Evolutionary conservation across 805 yeast genomes (phyloP), one percentile per base, ranked within the genome.

Genomic region (Candida orba): DNA sequence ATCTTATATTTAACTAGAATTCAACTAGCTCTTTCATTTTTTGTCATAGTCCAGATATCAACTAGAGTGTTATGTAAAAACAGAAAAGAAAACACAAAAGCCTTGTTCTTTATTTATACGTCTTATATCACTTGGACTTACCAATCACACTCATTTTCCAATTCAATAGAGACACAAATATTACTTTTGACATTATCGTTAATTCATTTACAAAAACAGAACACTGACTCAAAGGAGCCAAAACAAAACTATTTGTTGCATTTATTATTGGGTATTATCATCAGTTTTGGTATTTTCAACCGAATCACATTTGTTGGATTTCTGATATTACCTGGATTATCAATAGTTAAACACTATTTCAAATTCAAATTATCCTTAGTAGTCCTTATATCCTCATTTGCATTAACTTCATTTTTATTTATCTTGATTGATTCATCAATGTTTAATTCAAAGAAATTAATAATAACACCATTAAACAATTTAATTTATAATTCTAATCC

Each of bases 131-230:
- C 95, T 0, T 70, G 87, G 67, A 77, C 81, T 0, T 81, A 81
- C 54, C 98, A 93, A 58, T 71, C 86, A 0, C 97, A 89, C 58
- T 79, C 95, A 1, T 85, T 93, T 54, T 85, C 96, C n/a, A 93
- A 93, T 58, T 76, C 89, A 20, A 56, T 86, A 2, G 99, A 93
- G 59, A 83, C 85, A 1, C 33, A 60, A 65, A 43, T 58, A 23
- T 48, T 58, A 67, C 70, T 46, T 54, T 46, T 46, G 65, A 76
- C 34, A 62, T 79, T 64, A 53, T 60, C 63, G 17, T 66, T 52
- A 68, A 63, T 54, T 57, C 74, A 56, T 52, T 64, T 51, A 55
- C 42, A 52, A 53, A 39, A 29, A 34, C 45, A 45, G 37, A 39
- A 41, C 4, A 15, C 9, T 2, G 37, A 32, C 17, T 31, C 53